Evolutionary conservation across 371 early-diverging fungal species (phyloP).

Genomic region (Coemansia sp.): DNA sequence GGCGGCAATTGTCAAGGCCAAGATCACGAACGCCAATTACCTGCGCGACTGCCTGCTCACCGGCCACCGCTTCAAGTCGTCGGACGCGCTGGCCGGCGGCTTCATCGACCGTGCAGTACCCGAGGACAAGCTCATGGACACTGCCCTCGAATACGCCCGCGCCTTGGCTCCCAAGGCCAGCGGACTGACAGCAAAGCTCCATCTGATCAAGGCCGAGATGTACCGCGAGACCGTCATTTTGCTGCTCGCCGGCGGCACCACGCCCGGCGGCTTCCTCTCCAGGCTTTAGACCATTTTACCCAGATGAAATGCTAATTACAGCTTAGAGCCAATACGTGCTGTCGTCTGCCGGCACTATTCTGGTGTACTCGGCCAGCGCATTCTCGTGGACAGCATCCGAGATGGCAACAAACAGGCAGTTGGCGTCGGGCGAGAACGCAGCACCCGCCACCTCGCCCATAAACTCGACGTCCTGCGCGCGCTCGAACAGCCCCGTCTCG

Average conservation of each 20-base stretch:
- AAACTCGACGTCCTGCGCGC: slow-evolving; percentile 74
- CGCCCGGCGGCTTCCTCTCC: slow-evolving; percentile 44
- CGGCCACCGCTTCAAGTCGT: slow-evolving; percentile 65
- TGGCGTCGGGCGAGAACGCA: slow-evolving; percentile 52
- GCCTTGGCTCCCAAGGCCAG: slow-evolving; percentile 37
- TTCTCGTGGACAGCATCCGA: slow-evolving; percentile 40
- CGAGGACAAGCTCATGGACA: slow-evolving; percentile 54
- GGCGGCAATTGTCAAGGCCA: slow-evolving; percentile 66
- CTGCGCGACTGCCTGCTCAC: slow-evolving; percentile 69
- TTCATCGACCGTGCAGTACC: slow-evolving; percentile 65
- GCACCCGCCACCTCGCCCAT: slow-evolving; percentile 83
- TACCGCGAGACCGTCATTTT: slow-evolving; percentile 47
- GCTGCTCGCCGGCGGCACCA: slow-evolving; percentile 31
- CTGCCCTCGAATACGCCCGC: slow-evolving; percentile 60
- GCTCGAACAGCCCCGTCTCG: slow-evolving; percentile 55
- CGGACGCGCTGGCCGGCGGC: slow-evolving; percentile 62
- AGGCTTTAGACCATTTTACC: slow-evolving; percentile 43
- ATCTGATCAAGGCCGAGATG: slow-evolving; percentile 49
- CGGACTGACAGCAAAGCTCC: slow-evolving; percentile 33
- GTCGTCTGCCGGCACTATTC: background rate
- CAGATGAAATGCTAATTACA: background rate
- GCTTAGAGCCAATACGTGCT: background rate
- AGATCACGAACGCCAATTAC: slow-evolving; percentile 53
- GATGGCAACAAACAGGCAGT: slow-evolving; percentile 40
- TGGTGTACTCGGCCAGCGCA: slow-evolving; percentile 26